Base-by-base conservation (phyloP, 192 early-diverging fungal species). In the Cladochytrium replicatum region DNA sequence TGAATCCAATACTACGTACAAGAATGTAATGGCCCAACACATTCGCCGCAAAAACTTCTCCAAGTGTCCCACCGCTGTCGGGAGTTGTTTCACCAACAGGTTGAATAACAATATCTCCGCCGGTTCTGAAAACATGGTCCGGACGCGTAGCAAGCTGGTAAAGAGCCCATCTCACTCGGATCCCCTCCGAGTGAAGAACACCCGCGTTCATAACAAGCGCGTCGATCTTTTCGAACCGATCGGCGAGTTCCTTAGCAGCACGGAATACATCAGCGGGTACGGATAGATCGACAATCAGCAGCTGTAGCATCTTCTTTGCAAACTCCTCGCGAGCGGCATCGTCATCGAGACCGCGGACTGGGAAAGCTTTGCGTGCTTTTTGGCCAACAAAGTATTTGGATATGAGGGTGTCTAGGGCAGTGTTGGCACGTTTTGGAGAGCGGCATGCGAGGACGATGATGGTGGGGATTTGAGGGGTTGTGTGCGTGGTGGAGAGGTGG, bases 1-100 rank as follows among this genome's bases (percentile, higher is more conserved):
- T n/a, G n/a, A n/a, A n/a, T n/a, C n/a, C n/a, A 3, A 62, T 40
- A 29, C 64, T 49, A 13, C 48, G 17, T 46, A 70, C 52, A 27
- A 76, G 41, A 3, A 69, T 50, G 50, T 63, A 76, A 43, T 76
- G 74, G 15, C 74, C 74, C 45, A 71, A 67, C 8, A 67, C 60
- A 44, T 76, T 76, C 17, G 67, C 66, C n/a, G 64, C 64, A 64
- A 76, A 76, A n/a, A 53, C 51, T 23, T 50, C 40, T 24, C 74
- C 74, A 2, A 70, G 45, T n/a, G n/a, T n/a, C n/a, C n/a, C n/a
- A n/a, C n/a, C n/a, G 1, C 61, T 60, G 24, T 76, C 67, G 1
- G 28, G 28, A 7, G 67, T 73, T 21, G 41, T n/a, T 6, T 9
- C 32, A 28, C 74, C 74, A 3, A 22, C 40, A 8, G 29, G n/a